These are phyloP conservation scores for Lepidium sativum DNA, from an alignment of 345 rosid species.

Conservation along the genomic window DNA sequence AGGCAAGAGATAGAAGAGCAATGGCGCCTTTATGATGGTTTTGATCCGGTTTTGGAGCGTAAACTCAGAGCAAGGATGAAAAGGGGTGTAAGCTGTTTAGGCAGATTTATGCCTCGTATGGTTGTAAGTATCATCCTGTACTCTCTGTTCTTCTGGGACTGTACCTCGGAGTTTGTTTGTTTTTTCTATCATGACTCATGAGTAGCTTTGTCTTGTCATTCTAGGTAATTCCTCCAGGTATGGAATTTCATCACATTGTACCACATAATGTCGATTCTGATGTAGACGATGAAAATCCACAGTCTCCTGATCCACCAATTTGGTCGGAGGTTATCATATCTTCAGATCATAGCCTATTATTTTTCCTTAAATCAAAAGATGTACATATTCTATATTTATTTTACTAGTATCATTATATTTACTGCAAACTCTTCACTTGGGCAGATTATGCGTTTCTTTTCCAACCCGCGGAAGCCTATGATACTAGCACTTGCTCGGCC, in stretches of 20 bases:
- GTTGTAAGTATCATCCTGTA: slow-evolving; percentile 43
- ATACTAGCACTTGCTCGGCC: slow-evolving; percentile 84
- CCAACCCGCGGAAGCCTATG: slow-evolving; percentile 78
- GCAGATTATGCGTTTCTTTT: slow-evolving; percentile 79
- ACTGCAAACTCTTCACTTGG: slow-evolving; percentile 8
- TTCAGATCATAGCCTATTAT: neutral
- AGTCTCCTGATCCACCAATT: slow-evolving; percentile 63
- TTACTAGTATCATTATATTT: neutral
- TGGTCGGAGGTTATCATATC: slow-evolving; percentile 63
- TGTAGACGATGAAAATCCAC: slow-evolving; percentile 57
- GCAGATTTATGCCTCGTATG: slow-evolving; percentile 73
- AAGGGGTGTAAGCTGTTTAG: slow-evolving; percentile 60
- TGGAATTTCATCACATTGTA: slow-evolving; percentile 82
- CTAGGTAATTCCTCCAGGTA: slow-evolving; percentile 93
- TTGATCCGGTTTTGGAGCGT: slow-evolving; percentile 55
- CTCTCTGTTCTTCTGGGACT: neutral
- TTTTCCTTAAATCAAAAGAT: neutral
- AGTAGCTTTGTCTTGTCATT: neutral
- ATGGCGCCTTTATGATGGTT: slow-evolving; percentile 80
- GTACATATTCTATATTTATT: neutral
- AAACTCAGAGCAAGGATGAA: slow-evolving; percentile 74
- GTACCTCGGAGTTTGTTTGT: neutral
- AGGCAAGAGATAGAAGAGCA: slow-evolving; percentile 71
- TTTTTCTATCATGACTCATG: neutral
- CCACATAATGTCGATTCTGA: slow-evolving; percentile 66